Evolutionary conservation across 1,139 yeast species (phyloP).

Genomic region (Arxiozyma bovina): DNA sequence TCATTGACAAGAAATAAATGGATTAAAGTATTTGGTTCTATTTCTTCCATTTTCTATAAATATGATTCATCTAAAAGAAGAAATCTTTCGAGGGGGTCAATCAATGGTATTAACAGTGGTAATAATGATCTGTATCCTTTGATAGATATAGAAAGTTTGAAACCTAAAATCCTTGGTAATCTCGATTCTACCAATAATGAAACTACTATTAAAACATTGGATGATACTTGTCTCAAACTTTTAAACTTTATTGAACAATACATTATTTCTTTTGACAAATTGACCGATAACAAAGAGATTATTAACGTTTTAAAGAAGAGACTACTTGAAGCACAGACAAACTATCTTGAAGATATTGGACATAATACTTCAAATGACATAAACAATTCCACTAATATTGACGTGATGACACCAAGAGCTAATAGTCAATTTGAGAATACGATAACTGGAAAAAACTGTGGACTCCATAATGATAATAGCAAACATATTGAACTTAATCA

Average conservation of each 20-base stretch:
- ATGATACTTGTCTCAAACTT: neutral
- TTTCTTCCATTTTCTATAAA: slow-evolving; percentile 33
- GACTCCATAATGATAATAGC: neutral
- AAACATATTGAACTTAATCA: neutral
- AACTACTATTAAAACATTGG: neutral
- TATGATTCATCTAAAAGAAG: neutral
- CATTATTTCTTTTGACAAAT: slow-evolving; percentile 29
- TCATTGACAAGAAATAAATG: slow-evolving; percentile 49
- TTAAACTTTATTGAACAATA: slow-evolving; percentile 25
- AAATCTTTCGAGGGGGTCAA: neutral
- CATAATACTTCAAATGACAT: neutral
- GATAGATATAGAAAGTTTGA: neutral
- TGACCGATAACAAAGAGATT: slow-evolving; percentile 30
- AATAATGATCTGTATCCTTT: neutral
- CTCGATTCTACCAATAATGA: neutral
- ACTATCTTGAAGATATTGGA: neutral
- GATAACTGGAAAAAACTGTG: neutral
- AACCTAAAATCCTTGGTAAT: neutral
- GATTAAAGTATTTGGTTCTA: slow-evolving; percentile 50
- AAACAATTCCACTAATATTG: neutral
- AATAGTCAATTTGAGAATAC: neutral
- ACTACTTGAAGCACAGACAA: slow-evolving; percentile 34
- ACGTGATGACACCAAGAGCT: neutral
- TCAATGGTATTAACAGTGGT: neutral
- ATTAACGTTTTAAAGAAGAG: slow-evolving; percentile 40